A percentile compares a stretch with the other conserved stretches of the same genome.
phyloP scores from a whole-genome alignment of 352 stramenopile genomes.

The Globisporangium iwayamae region DNA sequence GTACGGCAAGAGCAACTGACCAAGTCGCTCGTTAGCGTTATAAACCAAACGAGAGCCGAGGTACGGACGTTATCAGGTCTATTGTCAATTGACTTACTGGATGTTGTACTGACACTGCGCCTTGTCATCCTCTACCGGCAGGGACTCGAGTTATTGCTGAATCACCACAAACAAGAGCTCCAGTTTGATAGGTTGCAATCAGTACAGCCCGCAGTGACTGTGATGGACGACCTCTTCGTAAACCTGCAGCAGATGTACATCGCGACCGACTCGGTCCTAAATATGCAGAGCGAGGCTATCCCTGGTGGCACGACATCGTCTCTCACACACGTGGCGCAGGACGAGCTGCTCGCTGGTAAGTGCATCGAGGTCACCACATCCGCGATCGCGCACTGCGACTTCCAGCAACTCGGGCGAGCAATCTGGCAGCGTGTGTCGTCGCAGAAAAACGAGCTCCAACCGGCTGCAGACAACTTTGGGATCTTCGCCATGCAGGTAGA shows the following conservation, averaged over 20 bases:
- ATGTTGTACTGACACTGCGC: too few species aligned
- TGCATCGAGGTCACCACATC: slow-evolving; percentile 3
- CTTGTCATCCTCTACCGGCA: not conserved
- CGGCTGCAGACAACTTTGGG: too few species aligned
- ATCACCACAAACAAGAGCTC: not conserved
- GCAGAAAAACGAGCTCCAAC: not conserved
- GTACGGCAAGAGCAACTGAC: not conserved
- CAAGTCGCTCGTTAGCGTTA: not conserved
- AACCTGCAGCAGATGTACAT: slow-evolving; percentile 5
- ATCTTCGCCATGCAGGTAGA: not conserved
- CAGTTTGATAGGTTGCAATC: not conserved
- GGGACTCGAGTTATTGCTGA: not conserved
- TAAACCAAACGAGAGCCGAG: not conserved
- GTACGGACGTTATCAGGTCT: not conserved
- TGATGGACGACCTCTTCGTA: not conserved
- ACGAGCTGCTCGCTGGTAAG: not conserved
- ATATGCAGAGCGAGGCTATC: not conserved
- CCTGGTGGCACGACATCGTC: not conserved
- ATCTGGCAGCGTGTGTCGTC: slow-evolving; percentile 6
- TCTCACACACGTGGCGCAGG: not conserved
- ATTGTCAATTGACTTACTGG: not conserved
- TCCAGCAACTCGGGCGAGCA: slow-evolving; percentile 8
- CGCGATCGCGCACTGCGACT: not conserved
- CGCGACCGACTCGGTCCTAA: not conserved
- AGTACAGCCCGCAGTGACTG: not conserved